These are phyloP conservation scores for Meyerozyma elateridarum DNA, from an alignment of 1,139 yeast genomes.

Conservation along the genomic window DNA sequence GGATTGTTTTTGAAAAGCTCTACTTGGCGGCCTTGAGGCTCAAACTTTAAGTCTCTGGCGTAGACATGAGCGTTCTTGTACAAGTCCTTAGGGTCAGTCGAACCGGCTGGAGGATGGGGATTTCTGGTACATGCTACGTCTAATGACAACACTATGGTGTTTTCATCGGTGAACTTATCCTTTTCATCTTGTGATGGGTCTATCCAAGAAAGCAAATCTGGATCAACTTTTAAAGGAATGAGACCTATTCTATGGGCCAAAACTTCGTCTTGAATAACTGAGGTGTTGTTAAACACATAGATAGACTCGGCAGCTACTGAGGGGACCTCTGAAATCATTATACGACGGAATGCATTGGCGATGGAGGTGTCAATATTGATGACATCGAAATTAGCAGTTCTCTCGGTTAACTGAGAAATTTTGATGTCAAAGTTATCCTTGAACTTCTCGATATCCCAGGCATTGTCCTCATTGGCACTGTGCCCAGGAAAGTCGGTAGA, in stretches of 20 bases:
- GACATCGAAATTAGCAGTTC: conserved; percentile 82
- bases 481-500: conserved; percentile 91
- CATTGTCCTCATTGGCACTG: conserved; percentile 52
- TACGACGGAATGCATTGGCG: conserved; percentile 94
- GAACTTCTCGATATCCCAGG: conserved; percentile 86
- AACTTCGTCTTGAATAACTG: conserved; percentile 95
- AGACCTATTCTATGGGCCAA: conserved; percentile 92
- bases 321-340: conserved; percentile 96
- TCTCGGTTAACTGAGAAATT: conserved; percentile 58
- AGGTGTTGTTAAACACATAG: conserved; percentile 86
- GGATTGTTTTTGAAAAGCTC: conserved; percentile 66
- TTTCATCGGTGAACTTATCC: conserved; percentile 75
- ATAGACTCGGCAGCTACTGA: conserved; percentile 92
- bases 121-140: conserved; percentile 81
- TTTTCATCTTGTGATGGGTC: conserved; percentile 60
- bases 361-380: conserved; percentile 84
- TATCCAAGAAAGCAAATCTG: conserved; percentile 81
- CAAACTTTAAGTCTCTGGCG: conserved; percentile 83
- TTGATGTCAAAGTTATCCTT: conserved; percentile 65
- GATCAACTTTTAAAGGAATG: conserved; percentile 85
- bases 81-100: conserved; percentile 78
- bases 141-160: conserved; percentile 79
- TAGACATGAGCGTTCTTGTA: conserved; percentile 83
- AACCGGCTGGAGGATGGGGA: conserved; percentile 74
- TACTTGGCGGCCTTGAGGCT: conserved; percentile 84